phyloP scores from a whole-genome alignment of 768 basidiomycete genomes.

The Suillus discolor region DNA sequence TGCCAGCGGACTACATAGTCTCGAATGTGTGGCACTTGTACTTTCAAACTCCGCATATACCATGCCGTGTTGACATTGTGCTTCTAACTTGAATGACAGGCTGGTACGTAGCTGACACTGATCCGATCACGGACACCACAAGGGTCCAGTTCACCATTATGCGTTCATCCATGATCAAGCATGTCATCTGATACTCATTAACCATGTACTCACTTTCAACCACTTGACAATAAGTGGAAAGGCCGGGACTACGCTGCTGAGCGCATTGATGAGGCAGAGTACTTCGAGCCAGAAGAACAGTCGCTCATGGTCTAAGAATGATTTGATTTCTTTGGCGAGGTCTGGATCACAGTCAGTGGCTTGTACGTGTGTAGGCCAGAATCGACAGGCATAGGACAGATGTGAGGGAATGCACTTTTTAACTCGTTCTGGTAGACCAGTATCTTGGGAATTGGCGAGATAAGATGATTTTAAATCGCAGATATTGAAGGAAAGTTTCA shows the following conservation, averaged over 20 bases:
- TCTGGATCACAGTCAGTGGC: not conserved
- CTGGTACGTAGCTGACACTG: too few species aligned
- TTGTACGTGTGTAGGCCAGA: not conserved
- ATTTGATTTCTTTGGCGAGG: not conserved
- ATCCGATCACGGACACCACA: too few species aligned
- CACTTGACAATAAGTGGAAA: not conserved
- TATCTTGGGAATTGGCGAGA: not conserved
- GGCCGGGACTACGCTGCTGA: not conserved
- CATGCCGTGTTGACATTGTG: too few species aligned
- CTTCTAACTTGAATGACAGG: too few species aligned
- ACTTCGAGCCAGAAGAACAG: not conserved
- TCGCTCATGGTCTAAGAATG: not conserved
- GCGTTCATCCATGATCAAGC: too few species aligned
- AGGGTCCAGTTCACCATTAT: too few species aligned
- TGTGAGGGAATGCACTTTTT: not conserved
- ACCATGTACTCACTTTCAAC: not conserved
- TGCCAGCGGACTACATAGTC: too few species aligned
- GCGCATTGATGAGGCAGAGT: not conserved
- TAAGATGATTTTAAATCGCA: not conserved
- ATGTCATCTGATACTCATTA: not conserved
- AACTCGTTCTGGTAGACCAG: not conserved
- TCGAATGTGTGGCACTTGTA: too few species aligned
- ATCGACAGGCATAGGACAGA: not conserved
- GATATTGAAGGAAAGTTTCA: not conserved
- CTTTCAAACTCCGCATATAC: too few species aligned